Evolutionary conservation across 1,284 basidiomycete genomes (phyloP), one percentile per base, ranked within the genome.

Genomic region (Trichosporon sp.): DNA sequence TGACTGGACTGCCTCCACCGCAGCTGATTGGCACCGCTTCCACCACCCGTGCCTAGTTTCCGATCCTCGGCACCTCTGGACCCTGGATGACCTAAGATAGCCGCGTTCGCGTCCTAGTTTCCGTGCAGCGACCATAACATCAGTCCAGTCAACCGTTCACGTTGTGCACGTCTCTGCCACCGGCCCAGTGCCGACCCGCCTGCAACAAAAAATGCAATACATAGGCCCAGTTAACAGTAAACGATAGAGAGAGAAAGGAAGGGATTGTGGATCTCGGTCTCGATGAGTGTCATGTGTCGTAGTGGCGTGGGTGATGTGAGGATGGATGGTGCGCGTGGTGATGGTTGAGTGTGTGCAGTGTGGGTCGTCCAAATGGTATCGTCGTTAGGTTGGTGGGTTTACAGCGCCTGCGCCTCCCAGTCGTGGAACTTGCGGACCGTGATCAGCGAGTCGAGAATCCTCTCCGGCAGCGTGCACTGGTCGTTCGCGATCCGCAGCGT

Each of bases 371-470:
- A 60, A 11, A 12, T 31, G 15, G 15, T 31, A 7, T 31, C 18
- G 18, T 58, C 56, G n/a, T 18, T n/a, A 31, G 29, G 29, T 18
- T 18, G 15, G 27, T 18, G 56, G 18, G 44, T 18, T n/a, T 31
- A 60, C 9, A 60, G 56, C 56, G 56, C 29, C 56, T 60, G 27
- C 56, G 27, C 56, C 56, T 60, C 56, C 56, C 56, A 60, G 56
- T 60, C 56, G 56, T 60, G 56, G 56, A 60, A 60, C 56, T 60
- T 60, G 56, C 56, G 56, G 6, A 60, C 56, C 6, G 56, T 31
- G 3, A 32, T 8, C 7, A 60, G 56, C 27, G 56, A 60, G 56
- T 60, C 56, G 56, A 60, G 56, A 18, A 60, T 60, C 13, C 56
- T 11, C 27, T 60, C 56, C 5, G 27, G 56, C 56, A 60, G 56